phyloP scores from a whole-genome alignment of 1,284 basidiomycete genomes.

The Sanguinoderma infundibulare region DNA sequence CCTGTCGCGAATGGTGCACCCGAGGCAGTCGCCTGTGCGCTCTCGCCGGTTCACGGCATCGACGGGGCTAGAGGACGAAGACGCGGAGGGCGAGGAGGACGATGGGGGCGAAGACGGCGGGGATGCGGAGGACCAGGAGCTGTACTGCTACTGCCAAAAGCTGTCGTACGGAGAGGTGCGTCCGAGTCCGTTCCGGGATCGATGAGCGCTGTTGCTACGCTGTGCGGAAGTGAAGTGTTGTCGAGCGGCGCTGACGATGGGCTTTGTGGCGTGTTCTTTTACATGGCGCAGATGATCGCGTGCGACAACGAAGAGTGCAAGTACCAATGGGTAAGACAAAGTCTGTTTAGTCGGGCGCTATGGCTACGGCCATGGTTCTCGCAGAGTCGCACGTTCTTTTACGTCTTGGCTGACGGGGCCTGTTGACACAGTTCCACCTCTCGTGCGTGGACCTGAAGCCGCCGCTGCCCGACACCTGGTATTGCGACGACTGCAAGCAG shows the following conservation, averaged over 20 bases:
- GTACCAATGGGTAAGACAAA: slow-evolving; percentile 71
- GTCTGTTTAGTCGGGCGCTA: neutral
- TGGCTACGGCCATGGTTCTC: neutral
- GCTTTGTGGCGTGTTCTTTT: slow-evolving; percentile 1
- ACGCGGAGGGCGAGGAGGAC: slow-evolving; percentile 48
- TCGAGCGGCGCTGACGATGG: slow-evolving; percentile 11
- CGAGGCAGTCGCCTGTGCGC: slow-evolving; percentile 35
- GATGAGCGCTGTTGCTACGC: neutral
- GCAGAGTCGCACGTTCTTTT: neutral
- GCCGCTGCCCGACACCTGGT: slow-evolving; percentile 65
- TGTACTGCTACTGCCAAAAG: slow-evolving; percentile 72
- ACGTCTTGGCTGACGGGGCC: neutral
- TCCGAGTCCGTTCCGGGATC: slow-evolving; percentile 8
- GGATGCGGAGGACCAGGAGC: slow-evolving; percentile 55
- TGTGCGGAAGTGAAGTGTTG: neutral
- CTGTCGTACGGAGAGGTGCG: slow-evolving; percentile 66
- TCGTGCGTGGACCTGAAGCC: slow-evolving; percentile 63
- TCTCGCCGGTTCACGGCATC: slow-evolving; percentile 43
- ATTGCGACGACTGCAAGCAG: slow-evolving; percentile 55
- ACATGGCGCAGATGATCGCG: slow-evolving; percentile 60
- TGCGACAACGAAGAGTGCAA: slow-evolving; percentile 70
- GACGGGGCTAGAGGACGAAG: slow-evolving; percentile 48
- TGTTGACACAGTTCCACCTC: slow-evolving; percentile 57
- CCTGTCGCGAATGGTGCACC: slow-evolving; percentile 35
- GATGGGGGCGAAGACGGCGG: slow-evolving; percentile 48